Evolutionary conservation across 345 rosid species (phyloP).

Genomic region (Syzygium aromaticum): DNA sequence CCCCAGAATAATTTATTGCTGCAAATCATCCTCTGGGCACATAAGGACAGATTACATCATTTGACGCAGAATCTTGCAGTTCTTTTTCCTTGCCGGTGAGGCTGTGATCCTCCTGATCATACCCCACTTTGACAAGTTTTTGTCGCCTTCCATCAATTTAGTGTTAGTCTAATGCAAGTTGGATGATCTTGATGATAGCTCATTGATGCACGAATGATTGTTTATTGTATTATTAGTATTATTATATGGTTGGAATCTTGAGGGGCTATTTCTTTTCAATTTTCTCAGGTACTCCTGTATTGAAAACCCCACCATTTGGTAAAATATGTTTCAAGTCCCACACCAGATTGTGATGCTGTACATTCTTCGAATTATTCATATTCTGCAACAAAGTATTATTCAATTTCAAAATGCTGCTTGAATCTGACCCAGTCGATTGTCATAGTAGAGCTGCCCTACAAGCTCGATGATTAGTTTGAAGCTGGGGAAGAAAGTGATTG

Average conservation of each 20-base stretch:
- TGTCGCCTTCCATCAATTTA: background rate
- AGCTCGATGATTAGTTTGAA: background rate
- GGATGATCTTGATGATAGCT: background rate
- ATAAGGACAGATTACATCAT: conserved; percentile 1
- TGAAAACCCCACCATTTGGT: background rate
- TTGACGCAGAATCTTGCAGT: conserved; percentile 11
- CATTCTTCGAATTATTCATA: background rate
- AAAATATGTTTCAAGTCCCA: background rate
- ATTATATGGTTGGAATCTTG: background rate
- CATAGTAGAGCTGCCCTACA: background rate
- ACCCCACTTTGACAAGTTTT: background rate
- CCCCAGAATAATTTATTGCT: background rate
- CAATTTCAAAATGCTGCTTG: background rate
- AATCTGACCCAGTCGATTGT: background rate
- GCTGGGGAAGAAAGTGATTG: background rate
- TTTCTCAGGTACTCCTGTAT: background rate
- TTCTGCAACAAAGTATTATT: background rate
- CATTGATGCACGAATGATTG: background rate
- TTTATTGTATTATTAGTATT: background rate
- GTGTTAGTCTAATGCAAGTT: background rate
- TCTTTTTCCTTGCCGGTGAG: background rate
- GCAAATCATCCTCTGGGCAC: background rate
- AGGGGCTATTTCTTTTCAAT: background rate
- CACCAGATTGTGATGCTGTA: background rate
- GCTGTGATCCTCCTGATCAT: background rate